Conservation (phyloP, 345 rosid genomes). For the Bruguiera parviflora region DNA sequence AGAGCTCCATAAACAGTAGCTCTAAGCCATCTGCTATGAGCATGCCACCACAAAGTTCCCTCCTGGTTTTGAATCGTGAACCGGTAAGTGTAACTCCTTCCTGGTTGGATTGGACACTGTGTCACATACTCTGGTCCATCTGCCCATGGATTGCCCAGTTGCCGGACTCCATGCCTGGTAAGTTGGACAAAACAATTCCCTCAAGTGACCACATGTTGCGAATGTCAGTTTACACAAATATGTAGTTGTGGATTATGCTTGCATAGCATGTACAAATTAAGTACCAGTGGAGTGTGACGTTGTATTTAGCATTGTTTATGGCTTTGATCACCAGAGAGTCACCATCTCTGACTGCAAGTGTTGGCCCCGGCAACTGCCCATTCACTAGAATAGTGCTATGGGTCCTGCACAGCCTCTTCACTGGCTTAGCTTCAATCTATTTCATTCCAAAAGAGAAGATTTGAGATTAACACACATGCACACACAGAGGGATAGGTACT, state of each 20-base stretch:
- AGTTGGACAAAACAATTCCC: neutral
- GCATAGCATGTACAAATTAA: neutral
- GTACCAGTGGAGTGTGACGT: constrained; percentile 74
- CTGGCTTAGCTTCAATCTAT: constrained; percentile 40
- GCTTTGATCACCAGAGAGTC: constrained; percentile 63
- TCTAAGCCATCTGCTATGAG: constrained; percentile 34
- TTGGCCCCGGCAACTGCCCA: constrained; percentile 82
- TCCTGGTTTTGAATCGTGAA: constrained; percentile 39
- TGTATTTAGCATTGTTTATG: constrained; percentile 63
- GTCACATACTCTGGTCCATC: constrained; percentile 37
- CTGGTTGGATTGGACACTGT: constrained; percentile 43
- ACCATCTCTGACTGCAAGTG: constrained; percentile 63
- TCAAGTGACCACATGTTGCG: too few relatives aligned
- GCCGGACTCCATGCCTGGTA: constrained; percentile 43
- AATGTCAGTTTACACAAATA: neutral
- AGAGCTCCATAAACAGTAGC: constrained; percentile 49
- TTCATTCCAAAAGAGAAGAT: neutral
- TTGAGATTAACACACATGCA: neutral
- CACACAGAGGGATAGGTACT: neutral
- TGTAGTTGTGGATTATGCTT: neutral
- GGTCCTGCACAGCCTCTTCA: constrained; percentile 64
- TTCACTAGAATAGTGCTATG: constrained; percentile 61
- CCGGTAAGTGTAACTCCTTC: constrained; percentile 29
- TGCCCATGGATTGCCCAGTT: constrained; percentile 36
- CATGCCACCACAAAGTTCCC: constrained; percentile 55